phyloP scores from a whole-genome alignment of 805 yeast genomes.

The Metschnikowia orientalis region DNA sequence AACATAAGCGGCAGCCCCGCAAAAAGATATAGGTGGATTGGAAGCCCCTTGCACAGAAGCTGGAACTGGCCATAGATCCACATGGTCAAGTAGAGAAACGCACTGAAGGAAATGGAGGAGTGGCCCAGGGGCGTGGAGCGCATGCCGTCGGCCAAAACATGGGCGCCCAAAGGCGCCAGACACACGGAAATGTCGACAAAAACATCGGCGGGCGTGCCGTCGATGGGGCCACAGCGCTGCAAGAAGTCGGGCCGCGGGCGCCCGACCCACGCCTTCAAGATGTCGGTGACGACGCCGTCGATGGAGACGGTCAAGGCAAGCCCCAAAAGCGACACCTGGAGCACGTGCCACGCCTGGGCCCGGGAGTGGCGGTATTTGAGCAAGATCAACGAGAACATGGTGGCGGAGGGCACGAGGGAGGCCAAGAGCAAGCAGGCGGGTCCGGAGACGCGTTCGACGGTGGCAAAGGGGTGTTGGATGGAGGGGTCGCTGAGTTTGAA shows the following conservation, averaged over 20 bases:
- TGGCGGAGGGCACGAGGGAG: slow-evolving; percentile 22
- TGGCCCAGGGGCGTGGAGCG: slow-evolving; percentile 59
- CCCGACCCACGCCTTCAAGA: slow-evolving; percentile 34
- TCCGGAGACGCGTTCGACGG: slow-evolving; percentile 27
- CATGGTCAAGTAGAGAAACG: slow-evolving; percentile 43
- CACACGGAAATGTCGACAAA: slow-evolving; percentile 23
- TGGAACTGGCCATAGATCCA: slow-evolving; percentile 45
- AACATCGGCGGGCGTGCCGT: slow-evolving; percentile 12
- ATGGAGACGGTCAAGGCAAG: slow-evolving; percentile 25
- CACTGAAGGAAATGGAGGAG: slow-evolving; percentile 49
- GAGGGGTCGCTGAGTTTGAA: slow-evolving; percentile 29
- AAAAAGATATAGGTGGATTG: slow-evolving; percentile 11
- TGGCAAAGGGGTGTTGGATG: slow-evolving; percentile 35
- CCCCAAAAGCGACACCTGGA: slow-evolving; percentile 31
- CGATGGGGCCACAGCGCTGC: slow-evolving; percentile 14
- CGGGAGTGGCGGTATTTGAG: slow-evolving; percentile 10
- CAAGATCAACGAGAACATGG: slow-evolving; percentile 17
- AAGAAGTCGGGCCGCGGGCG: slow-evolving; percentile 19
- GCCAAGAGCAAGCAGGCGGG: slow-evolving; percentile 26
- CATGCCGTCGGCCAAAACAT: slow-evolving; percentile 45
- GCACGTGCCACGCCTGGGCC: slow-evolving; percentile 19
- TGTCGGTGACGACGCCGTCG: slow-evolving; percentile 34
- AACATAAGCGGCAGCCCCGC: slow-evolving; percentile 19
- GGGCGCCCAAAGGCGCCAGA: slow-evolving; percentile 23
- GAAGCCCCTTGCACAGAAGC: slow-evolving; percentile 9